These are phyloP conservation scores for Nicotiana tabacum DNA, from an alignment of 257 asterid species.

Conservation along the genomic window DNA sequence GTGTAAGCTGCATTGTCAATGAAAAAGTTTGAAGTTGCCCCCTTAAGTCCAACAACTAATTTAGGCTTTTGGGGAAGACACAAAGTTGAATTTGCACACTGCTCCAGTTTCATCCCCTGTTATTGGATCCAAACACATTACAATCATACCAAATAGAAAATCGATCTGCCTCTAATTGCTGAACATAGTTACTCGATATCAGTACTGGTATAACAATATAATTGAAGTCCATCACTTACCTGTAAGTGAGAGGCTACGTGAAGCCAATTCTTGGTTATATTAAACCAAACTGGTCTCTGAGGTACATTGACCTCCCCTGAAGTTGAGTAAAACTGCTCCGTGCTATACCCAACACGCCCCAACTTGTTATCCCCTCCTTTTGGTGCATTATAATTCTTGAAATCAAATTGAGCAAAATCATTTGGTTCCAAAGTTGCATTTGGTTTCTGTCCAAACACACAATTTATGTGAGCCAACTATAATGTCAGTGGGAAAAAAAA, in stretches of 20 bases:
- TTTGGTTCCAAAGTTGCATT: constrained; percentile 24
- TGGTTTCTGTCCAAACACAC: constrained; percentile 36
- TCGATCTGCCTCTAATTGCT: background rate
- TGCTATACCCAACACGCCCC: constrained; percentile 37
- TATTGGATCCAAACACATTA: background rate
- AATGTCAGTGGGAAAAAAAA: too few relatives aligned
- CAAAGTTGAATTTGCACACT: constrained; percentile 42
- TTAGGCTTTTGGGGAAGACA: constrained; percentile 49
- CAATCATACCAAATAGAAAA: background rate
- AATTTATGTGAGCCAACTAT: background rate
- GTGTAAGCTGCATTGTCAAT: constrained; percentile 59
- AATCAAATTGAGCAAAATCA: constrained; percentile 35
- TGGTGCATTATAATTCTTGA: constrained; percentile 44
- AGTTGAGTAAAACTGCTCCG: constrained; percentile 46
- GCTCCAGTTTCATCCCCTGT: constrained; percentile 43
- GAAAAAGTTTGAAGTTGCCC: constrained; percentile 45
- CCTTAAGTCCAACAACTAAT: constrained; percentile 43
- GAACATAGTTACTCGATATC: background rate
- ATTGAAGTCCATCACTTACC: constrained; percentile 12
- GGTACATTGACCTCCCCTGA: constrained; percentile 31
- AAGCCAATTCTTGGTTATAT: constrained; percentile 35
- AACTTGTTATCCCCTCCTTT: constrained; percentile 35
- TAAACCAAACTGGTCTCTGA: constrained; percentile 37
- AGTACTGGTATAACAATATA: background rate
- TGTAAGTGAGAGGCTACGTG: constrained; percentile 36